Percentiles rank a stretch among this genome's conserved stretches.
Conservation (phyloP, 441 rosid genomes). For the Jatropha multifida region DNA sequence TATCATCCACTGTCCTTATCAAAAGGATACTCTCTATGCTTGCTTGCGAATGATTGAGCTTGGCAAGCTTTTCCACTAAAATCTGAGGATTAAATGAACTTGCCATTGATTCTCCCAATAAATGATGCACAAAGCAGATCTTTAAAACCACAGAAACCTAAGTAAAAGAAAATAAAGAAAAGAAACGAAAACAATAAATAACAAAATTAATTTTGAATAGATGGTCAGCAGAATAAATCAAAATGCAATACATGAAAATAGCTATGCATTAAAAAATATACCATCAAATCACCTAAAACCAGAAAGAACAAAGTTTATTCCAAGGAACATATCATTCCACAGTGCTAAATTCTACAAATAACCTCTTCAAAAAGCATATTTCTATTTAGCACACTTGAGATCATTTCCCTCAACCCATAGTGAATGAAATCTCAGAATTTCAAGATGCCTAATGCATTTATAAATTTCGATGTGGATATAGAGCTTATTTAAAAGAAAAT, state of each 20-base stretch:
- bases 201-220: background rate
- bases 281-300: background rate
- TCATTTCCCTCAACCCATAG: background rate
- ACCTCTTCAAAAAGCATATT: background rate
- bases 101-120: slow-evolving; percentile 54
- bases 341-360: background rate
- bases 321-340: background rate
- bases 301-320: background rate
- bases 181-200: background rate
- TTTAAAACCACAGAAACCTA: slow-evolving; percentile 20
- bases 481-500: background rate
- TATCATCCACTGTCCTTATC: slow-evolving; percentile 7
- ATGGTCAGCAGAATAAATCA: background rate
- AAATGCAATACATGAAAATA: background rate
- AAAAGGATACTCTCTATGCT: slow-evolving; percentile 99
- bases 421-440: background rate
- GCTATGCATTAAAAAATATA: background rate
- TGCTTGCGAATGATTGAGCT: slow-evolving; percentile 89
- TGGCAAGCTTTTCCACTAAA: slow-evolving; percentile 84
- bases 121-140: slow-evolving; percentile 22
- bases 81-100: slow-evolving; percentile 91
- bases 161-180: slow-evolving; percentile 5
- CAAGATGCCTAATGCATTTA: background rate
- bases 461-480: background rate
- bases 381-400: background rate